Conservation (phyloP, 169 alveolate genomes). For the Plasmodium vinckei region DNA sequence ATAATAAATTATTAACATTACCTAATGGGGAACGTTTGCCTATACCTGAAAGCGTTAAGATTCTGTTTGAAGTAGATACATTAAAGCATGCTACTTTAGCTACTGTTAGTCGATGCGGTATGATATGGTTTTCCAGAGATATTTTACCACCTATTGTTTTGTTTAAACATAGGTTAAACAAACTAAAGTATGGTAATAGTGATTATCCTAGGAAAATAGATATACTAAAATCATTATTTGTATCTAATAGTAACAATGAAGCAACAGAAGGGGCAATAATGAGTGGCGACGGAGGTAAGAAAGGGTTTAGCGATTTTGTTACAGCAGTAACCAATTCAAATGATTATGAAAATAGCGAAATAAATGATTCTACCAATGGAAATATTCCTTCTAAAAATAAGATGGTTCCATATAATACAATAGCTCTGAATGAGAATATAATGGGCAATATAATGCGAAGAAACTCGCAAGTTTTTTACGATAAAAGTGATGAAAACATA, state of each 20-base stretch:
- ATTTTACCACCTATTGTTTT: slow-evolving; percentile 83
- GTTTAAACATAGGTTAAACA: slow-evolving; percentile 89
- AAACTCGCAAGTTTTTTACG: slow-evolving; percentile 42
- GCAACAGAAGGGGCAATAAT: neutral
- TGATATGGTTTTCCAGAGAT: slow-evolving; percentile 97
- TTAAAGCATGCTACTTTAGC: slow-evolving; percentile 98
- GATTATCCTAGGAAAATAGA: slow-evolving; percentile 80
- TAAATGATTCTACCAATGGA: neutral
- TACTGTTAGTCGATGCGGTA: slow-evolving; percentile 98
- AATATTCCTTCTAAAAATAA: neutral
- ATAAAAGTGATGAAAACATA: slow-evolving; percentile 44
- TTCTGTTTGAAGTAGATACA: slow-evolving; percentile 94
- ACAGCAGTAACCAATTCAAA: neutral
- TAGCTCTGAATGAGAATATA: slow-evolving; percentile 1
- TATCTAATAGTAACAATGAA: slow-evolving; percentile 4
- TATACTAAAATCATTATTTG: slow-evolving; percentile 23
- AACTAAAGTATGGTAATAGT: slow-evolving; percentile 89
- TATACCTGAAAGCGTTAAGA: slow-evolving; percentile 90
- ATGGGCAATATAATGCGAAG: slow-evolving; percentile 43
- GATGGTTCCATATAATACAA: neutral
- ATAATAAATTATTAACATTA: slow-evolving; percentile 96
- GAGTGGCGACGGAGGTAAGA: no score
- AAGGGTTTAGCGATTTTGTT: no score
- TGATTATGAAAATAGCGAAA: slow-evolving; percentile 1
- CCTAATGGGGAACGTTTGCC: slow-evolving; percentile 98